These are phyloP conservation scores for Trichoderma gamsii DNA, from an alignment of 495 filamentous ascomycete species.

Conservation along the genomic window DNA sequence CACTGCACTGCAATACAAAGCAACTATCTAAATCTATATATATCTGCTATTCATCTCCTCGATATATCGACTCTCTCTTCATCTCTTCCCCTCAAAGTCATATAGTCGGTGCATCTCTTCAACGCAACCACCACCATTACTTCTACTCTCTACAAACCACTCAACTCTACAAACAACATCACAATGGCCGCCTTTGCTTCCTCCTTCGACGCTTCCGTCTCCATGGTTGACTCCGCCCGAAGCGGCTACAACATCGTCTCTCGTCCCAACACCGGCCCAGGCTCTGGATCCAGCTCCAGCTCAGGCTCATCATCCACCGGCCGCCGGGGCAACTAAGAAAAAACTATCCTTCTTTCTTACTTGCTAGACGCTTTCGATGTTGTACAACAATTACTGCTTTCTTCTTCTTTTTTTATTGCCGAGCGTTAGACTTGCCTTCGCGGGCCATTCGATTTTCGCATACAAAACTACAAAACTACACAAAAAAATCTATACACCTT, in stretches of 20 bases:
- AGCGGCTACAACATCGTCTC: conserved; percentile 41
- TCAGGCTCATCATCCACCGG: neutral
- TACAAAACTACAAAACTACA: neutral
- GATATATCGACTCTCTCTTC: neutral
- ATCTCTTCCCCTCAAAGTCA: too few species aligned
- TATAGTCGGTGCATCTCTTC: neutral
- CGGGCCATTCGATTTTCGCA: neutral
- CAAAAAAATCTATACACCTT: too few species aligned
- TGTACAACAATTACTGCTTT: neutral
- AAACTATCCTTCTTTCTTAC: neutral
- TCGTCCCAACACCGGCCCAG: conserved; percentile 1
- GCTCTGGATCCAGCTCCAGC: conserved; percentile 6
- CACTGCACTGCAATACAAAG: neutral
- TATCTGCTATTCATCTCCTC: neutral
- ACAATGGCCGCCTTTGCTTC: conserved; percentile 39
- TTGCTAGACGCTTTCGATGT: neutral
- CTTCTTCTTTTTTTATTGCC: neutral
- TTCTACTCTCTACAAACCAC: conserved; percentile 6
- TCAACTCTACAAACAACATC: conserved; percentile 23
- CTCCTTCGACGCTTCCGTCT: conserved; percentile 48
- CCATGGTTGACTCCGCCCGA: conserved; percentile 38
- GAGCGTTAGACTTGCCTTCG: neutral
- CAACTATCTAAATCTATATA: neutral
- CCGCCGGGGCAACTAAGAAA: neutral
- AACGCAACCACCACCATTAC: neutral